A percentile compares a stretch with the other conserved stretches of the same genome.
These are phyloP conservation scores for Zelopaecilomyces penicillatus DNA, from an alignment of 2,329 filamentous ascomycete genomes.

Conservation along the genomic window DNA sequence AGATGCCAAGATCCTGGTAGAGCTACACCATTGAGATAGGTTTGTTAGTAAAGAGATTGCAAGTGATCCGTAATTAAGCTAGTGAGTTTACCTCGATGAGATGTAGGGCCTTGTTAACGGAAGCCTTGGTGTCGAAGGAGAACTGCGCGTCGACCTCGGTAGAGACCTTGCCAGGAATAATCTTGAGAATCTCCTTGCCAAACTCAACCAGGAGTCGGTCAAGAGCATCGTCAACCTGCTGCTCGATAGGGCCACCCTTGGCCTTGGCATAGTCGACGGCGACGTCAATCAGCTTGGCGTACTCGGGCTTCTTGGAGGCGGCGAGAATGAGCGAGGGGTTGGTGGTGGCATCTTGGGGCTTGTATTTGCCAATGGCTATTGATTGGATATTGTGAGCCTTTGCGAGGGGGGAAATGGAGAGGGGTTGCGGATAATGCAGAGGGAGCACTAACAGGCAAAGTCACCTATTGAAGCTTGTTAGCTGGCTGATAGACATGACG, in stretches of 20 bases:
- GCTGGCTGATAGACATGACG: conserved; percentile 15
- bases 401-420: neutral
- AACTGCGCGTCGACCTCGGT: conserved; percentile 95
- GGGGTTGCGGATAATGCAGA: conserved; percentile 1
- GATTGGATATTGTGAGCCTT: conserved; percentile 17
- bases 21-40: conserved; percentile 47
- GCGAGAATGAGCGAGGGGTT: conserved; percentile 98
- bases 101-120: conserved; percentile 90
- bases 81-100: conserved; percentile 72
- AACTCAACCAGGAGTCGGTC: conserved; percentile 96
- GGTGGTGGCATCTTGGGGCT: conserved; percentile 99
- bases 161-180: conserved; percentile 96
- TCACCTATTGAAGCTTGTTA: conserved; percentile 45
- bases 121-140: conserved; percentile 90
- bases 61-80: neutral
- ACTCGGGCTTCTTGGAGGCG: conserved; percentile 96
- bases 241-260: conserved; percentile 58
- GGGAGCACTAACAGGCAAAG: conserved; percentile 59
- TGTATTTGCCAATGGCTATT: conserved; percentile 95
- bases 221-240: conserved; percentile 81
- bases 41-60: neutral
- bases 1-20: conserved; percentile 85
- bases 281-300: conserved; percentile 81
- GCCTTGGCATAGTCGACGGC: conserved; percentile 82
- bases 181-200: conserved; percentile 92